These are phyloP conservation scores for Pythium aphanidermatum DNA, from an alignment of 352 stramenopile species.

Conservation along the genomic window DNA sequence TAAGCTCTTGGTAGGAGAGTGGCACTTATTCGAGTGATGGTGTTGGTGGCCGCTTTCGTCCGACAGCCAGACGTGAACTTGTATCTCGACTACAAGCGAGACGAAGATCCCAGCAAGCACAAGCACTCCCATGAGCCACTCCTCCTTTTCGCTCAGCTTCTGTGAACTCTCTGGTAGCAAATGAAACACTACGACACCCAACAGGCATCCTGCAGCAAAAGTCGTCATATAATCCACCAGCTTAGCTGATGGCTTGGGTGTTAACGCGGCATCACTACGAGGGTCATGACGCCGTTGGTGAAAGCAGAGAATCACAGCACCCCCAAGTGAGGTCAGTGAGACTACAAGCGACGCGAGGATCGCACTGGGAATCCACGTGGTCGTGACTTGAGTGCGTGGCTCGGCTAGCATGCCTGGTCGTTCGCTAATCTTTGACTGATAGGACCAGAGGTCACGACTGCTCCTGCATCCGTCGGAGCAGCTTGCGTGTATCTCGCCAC, in stretches of 20 bases:
- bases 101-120: constrained; percentile 18
- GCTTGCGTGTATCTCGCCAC: no score
- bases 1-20: no score
- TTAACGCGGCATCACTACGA: no score
- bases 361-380: no score
- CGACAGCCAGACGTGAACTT: constrained; percentile 20
- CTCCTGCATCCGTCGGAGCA: no score
- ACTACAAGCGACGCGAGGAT: constrained; percentile 20
- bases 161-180: constrained; percentile 28
- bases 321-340: constrained; percentile 22
- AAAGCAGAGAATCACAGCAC: constrained; percentile 21
- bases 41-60: not conserved
- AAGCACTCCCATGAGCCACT: constrained; percentile 20
- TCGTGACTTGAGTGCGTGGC: no score
- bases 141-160: constrained; percentile 15
- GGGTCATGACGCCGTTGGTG: constrained; percentile 13
- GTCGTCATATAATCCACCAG: constrained; percentile 30
- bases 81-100: constrained; percentile 21
- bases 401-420: no score
- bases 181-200: constrained; percentile 35
- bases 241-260: no score
- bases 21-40: not conserved
- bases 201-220: constrained; percentile 24
- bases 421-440: no score
- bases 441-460: no score